Base-by-base conservation (phyloP, 352 stramenopile genomes). In the Pythium vanterpoolii region DNA sequence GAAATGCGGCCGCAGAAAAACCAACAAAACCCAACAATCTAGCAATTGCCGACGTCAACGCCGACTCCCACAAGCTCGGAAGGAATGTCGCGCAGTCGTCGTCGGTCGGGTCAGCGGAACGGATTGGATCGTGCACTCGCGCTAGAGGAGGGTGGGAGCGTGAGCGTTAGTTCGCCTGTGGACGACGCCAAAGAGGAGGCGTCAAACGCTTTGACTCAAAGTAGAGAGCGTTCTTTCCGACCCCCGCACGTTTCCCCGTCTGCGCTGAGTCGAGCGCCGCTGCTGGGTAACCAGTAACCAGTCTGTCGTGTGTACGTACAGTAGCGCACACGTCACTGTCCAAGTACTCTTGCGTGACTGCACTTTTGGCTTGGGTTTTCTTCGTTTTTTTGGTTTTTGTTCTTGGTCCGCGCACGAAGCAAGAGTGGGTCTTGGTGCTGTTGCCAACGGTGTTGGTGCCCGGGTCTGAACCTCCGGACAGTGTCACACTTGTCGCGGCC, bases 281-380 rank as follows among this genome's bases (percentile, higher is more conserved):
- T 10, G 14, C 34, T 16, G 34, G 11, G 34, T 16, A 16, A 5
- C 34, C 34, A 40, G 34, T 40, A 40, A 16, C 34, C 34, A 40
- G 34, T 16, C 27, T 40, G 46, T 54, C 47, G 47, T 54, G 30
- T 31, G 47, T 44, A 54, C 47, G 47, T 43, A 26, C n/a, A n/a
- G n/a, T n/a, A n/a, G n/a, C n/a, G 21, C 34, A 40, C 34, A 16
- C 34, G 11, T 19, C 34, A 10, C 1, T 16, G 34, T 40, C 34
- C 34, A 40, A 16, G 21, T 36, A 16, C 34, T 21, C 34, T 44
- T 44, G 34, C 49, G 33, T 40, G 48, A 23, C 18, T 18, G 1
- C 47, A 24, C 18, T 23, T 11, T 4, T 18, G 34, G 34, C n/a
- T 40, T 8, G 34, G 7, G n/a, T n/a, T n/a, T 40, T 39, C 26